Evolutionary conservation across 345 rosid species (phyloP), one percentile per base, ranked within the genome.

Genomic region (Stellera chamaejasme): DNA sequence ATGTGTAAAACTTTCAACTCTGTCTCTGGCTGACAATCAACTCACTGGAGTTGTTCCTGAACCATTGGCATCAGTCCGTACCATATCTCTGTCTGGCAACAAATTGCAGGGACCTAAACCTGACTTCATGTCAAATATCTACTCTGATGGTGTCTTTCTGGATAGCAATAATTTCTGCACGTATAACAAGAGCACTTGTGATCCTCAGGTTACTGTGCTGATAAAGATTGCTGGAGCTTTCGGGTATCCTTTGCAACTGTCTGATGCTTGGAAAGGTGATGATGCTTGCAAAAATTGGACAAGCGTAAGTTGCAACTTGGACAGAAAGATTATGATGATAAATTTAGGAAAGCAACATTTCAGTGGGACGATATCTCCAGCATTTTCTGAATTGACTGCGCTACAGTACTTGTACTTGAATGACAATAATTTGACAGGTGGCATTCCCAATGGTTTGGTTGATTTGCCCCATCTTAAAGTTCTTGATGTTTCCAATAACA

Each of bases 191-290:
- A 13, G 19, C 15, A 16, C 19, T 3, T 48, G 50, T 48, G 50
- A 14, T 48, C 19, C 19, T 13, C 16, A 48, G 50, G 50, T 48
- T 14, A 13, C 15, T 2, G 14, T 19, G 9, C 14, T 48, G 50
- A 16, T 48, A 2, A 3, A 48, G 19, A 48, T 48, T 48, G 50
- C 50, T 2, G 19, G 50, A 7, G 50, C 50, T 48, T 48, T 48
- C 14, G 25, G 16, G 3, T 48, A 48, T 48, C 50, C 50, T 2
- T 48, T 48, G 50, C 13, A 2, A 14, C 16, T 48, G 16, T 48
- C 50, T 12, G 50, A 48, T 48, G 14, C 50, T 48, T 48, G 50
- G 50, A 48, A 19, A 48, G 50, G 50, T 12, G 14, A 48, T 14
- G 19, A 48, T 48, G 50, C 25, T 7, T 48, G 50, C 19, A 3